A percentile compares a stretch with the other conserved stretches of the same genome.
These are phyloP conservation scores for Penicillium concentricum DNA, from an alignment of 2,329 filamentous ascomycete species.

Conservation along the genomic window DNA sequence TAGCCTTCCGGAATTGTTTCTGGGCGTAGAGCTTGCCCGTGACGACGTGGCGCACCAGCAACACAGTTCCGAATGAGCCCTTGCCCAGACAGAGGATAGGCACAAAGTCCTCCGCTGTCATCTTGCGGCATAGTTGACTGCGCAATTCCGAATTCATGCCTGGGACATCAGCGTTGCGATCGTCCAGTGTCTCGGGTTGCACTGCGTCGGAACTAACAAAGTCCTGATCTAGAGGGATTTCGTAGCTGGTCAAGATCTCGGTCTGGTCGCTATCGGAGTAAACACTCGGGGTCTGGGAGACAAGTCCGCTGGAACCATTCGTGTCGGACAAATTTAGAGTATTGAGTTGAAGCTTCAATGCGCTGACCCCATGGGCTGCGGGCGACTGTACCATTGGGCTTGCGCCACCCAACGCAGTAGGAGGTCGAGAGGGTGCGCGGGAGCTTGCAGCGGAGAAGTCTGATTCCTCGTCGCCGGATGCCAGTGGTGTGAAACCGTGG, in stretches of 20 bases:
- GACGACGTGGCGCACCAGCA: slow-evolving; percentile 83
- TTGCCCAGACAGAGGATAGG: slow-evolving; percentile 90
- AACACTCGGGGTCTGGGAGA: slow-evolving; percentile 50
- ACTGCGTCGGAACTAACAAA: slow-evolving; percentile 67
- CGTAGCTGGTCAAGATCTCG: slow-evolving; percentile 75
- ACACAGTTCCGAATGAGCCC: slow-evolving; percentile 90
- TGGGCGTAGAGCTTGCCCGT: slow-evolving; percentile 93
- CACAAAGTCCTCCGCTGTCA: slow-evolving; percentile 88
- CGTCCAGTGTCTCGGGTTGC: slow-evolving; percentile 30
- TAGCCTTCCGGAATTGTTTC: slow-evolving; percentile 98
- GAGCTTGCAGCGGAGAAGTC: slow-evolving; percentile 43
- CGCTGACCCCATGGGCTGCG: slow-evolving; percentile 70
- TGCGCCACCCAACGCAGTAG: slow-evolving; percentile 28
- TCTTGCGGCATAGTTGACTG: slow-evolving; percentile 67
- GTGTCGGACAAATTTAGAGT: slow-evolving; percentile 68
- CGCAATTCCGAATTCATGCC: slow-evolving; percentile 55
- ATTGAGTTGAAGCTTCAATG: slow-evolving; percentile 78
- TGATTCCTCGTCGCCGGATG: slow-evolving; percentile 48
- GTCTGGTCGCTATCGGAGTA: slow-evolving; percentile 65
- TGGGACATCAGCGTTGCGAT: slow-evolving; percentile 33
- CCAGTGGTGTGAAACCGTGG: slow-evolving; percentile 44
- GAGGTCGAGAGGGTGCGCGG: slow-evolving; percentile 17
- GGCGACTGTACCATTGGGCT: slow-evolving; percentile 54
- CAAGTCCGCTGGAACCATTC: slow-evolving; percentile 51
- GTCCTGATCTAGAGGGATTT: slow-evolving; percentile 79